Evolutionary conservation across 2,329 filamentous ascomycete genomes (phyloP).

Genomic region (Lecanicillium sp.): DNA sequence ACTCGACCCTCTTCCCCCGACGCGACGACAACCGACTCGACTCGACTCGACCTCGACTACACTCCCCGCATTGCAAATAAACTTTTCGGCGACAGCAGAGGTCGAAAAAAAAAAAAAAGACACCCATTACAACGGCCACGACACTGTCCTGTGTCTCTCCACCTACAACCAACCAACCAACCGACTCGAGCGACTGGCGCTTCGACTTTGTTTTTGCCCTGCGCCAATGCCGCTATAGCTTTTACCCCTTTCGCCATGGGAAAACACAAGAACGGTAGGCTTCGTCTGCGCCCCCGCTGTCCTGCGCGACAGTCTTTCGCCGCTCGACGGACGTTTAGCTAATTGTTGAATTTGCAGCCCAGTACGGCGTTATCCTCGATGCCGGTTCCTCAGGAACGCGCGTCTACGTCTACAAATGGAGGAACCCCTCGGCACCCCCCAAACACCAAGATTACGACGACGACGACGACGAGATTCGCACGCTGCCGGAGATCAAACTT

Average conservation of each 20-base stretch:
- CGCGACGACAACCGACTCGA: background rate
- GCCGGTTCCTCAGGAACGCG: constrained; percentile 96
- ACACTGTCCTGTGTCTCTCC: no score
- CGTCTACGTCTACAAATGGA: constrained; percentile 91
- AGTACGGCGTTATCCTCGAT: constrained; percentile 93
- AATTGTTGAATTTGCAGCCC: constrained; percentile 34
- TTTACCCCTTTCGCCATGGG: constrained; percentile 9
- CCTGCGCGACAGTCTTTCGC: background rate
- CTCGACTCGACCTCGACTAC: no score
- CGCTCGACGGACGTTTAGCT: no score
- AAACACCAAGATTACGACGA: constrained; percentile 35
- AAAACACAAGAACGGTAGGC: constrained; percentile 29
- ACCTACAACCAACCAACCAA: no score
- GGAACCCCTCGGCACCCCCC: constrained; percentile 62
- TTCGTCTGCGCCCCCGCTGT: background rate
- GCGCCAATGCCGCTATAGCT: constrained; percentile 1
- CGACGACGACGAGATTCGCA: constrained; percentile 41
- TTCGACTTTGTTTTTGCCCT: background rate
- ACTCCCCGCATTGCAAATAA: no score
- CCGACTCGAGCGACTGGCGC: background rate
- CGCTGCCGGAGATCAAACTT: constrained; percentile 73
- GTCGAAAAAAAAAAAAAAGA: no score
- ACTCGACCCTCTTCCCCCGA: background rate
- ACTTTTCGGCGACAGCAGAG: no score
- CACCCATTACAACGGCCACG: no score